Base-by-base conservation (phyloP, 495 filamentous ascomycete genomes). In the Peziza echinospora region DNA sequence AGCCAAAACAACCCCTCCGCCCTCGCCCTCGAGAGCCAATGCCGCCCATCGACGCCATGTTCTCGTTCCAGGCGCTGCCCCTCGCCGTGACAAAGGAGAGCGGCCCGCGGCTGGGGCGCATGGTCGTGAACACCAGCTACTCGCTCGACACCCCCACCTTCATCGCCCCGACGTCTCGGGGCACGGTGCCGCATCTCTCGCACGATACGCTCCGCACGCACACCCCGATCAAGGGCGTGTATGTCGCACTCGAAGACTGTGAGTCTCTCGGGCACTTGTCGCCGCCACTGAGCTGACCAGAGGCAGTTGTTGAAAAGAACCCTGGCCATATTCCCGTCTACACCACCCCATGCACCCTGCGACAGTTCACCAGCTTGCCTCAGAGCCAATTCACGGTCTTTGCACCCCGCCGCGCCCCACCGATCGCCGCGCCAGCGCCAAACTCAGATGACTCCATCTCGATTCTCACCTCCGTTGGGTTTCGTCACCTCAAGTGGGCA, bases 191-290 rank as follows among this genome's bases (percentile, higher is more conserved):
- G 21, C 89, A 97, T 64, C 63, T 97, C 45, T 75, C 85, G 13
- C 87, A 84, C 46, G 89, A 97, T 66, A 77, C 80, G 52, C 63
- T 87, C 51, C 61, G 63, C 22, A 72, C 75, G 26, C 70, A 80
- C 51, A 74, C 77, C 5, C 55, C 71, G 5, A 66, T 85, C 37
- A 63, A 62, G 17, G 82, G 80, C 42, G 65, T 84, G 21, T 92
- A 87, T 61, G 66, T 84, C 47, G 83, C 80, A 10, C 62, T 96
- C 10, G 89, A 97, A 70, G 91, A 97, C 62, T 97, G 89, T 94
- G 65, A 65, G 78, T 71, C 23, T 39, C 28, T 41, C 24, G 8
- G n/a, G n/a, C 8, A 34, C 26, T 34, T 34, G n/a, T 34, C 8
- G 26, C 8, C 8, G 26, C 26, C n/a, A 34, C n/a, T n/a, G 8